Evolutionary conservation across 306 rosid species (phyloP).

Genomic region (Lathyrus aphaca): DNA sequence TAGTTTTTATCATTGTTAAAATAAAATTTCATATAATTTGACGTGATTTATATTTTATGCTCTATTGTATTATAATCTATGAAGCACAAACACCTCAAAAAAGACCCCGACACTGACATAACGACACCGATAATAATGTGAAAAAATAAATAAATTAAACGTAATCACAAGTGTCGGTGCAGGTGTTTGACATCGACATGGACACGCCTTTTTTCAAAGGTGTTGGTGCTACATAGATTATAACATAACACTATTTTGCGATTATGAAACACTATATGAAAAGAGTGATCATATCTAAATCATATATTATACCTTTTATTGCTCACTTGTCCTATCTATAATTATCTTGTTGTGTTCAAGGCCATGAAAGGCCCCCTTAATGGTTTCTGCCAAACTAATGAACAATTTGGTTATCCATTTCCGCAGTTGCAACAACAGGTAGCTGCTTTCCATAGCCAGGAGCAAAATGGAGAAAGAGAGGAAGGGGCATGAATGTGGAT

Average conservation of each 20-base stretch:
- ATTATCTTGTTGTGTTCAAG: not conserved
- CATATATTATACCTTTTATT: not conserved
- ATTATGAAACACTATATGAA: not conserved
- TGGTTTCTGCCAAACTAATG: too few species aligned
- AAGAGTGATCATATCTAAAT: not conserved
- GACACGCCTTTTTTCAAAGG: too few species aligned
- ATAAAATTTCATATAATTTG: not conserved
- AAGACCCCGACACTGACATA: too few species aligned
- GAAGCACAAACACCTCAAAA: too few species aligned
- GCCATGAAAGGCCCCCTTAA: not conserved
- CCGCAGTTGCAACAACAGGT: conserved; percentile 89
- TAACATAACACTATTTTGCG: not conserved
- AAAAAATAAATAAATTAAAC: too few species aligned
- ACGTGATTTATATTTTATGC: not conserved
- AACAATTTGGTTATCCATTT: conserved; percentile 33
- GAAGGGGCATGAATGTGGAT: conserved; percentile 55
- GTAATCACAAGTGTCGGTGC: too few species aligned
- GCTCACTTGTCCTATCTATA: not conserved
- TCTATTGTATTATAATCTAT: too few species aligned
- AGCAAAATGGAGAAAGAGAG: conserved; percentile 73
- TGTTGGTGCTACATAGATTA: too few species aligned
- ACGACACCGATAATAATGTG: too few species aligned
- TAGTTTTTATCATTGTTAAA: not conserved
- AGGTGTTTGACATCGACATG: too few species aligned
- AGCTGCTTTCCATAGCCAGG: conserved; percentile 50